phyloP scores from a whole-genome alignment of 441 rosid species.

The Jatropha multifida region DNA sequence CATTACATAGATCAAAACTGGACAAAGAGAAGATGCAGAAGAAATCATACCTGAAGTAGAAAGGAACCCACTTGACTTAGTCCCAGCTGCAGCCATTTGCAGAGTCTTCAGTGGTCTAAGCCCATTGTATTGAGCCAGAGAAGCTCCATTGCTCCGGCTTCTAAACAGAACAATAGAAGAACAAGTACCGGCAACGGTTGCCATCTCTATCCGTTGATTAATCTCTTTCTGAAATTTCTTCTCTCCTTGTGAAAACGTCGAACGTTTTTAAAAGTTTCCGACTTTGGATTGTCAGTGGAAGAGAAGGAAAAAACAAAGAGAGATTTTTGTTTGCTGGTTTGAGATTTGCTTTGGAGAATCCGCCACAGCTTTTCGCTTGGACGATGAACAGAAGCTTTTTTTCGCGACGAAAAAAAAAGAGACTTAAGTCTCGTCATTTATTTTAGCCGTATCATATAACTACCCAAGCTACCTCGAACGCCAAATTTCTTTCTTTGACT shows the following conservation, averaged over 20 bases:
- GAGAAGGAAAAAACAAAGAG: slow-evolving; percentile 28
- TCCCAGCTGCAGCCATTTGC: slow-evolving; percentile 24
- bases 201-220: slow-evolving; percentile 28
- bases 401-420: slow-evolving; percentile 24
- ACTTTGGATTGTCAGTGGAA: slow-evolving; percentile 36
- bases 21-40: neutral
- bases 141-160: slow-evolving; percentile 27
- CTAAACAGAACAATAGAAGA: slow-evolving; percentile 31
- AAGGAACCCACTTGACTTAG: slow-evolving; percentile 18
- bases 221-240: neutral
- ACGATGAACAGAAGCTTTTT: slow-evolving; percentile 5
- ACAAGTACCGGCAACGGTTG: slow-evolving; percentile 35
- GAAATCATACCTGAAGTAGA: slow-evolving; percentile 33
- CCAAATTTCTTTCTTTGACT: neutral
- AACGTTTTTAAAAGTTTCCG: neutral
- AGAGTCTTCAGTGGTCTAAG: slow-evolving; percentile 34
- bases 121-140: slow-evolving; percentile 37
- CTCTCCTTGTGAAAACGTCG: neutral
- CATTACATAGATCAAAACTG: too few species aligned
- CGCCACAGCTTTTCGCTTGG: slow-evolving; percentile 21
- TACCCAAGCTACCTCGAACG: neutral
- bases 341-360: slow-evolving; percentile 27
- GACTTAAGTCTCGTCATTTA: slow-evolving; percentile 4
- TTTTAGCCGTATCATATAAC: slow-evolving; percentile 24
- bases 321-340: slow-evolving; percentile 19